Percentiles rank a stretch among this genome's conserved stretches.
Evolutionary conservation across 257 asterid genomes (phyloP).

Genomic region (Hygrophila difformis): DNA sequence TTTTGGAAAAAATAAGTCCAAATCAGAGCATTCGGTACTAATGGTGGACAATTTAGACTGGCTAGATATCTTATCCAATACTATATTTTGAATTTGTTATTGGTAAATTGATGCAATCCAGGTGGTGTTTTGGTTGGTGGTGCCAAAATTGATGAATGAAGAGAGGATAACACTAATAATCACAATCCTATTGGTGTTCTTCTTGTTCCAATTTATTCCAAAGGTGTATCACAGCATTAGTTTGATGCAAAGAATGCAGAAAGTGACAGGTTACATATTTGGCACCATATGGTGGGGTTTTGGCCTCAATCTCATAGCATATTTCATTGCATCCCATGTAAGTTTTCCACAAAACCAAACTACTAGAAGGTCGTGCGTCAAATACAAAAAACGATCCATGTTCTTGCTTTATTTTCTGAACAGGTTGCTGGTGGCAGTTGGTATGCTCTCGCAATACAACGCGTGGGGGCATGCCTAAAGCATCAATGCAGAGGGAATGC

Average conservation of each 20-base stretch:
- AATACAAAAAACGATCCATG: background rate
- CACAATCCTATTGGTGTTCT: constrained; percentile 61
- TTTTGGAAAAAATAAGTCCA: too few species aligned
- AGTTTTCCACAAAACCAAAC: constrained; percentile 3
- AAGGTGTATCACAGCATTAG: constrained; percentile 77
- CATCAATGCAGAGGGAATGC: constrained; percentile 35
- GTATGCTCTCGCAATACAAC: constrained; percentile 87
- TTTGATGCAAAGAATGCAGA: constrained; percentile 80
- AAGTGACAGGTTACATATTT: constrained; percentile 80
- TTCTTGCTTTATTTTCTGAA: background rate
- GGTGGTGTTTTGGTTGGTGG: constrained; percentile 78
- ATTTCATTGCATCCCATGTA: constrained; percentile 95
- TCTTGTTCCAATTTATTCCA: constrained; percentile 82
- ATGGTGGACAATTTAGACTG: too few species aligned
- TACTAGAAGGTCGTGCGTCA: too few species aligned
- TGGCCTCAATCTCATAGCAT: constrained; percentile 86
- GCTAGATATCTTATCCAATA: too few species aligned
- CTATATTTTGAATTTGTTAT: too few species aligned
- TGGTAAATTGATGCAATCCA: constrained; percentile 15
- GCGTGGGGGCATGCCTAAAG: constrained; percentile 69
- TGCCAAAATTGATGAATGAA: constrained; percentile 63
- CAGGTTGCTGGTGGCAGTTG: constrained; percentile 98
- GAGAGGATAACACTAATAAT: constrained; percentile 54
- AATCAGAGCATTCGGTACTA: too few species aligned
- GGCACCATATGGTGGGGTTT: constrained; percentile 99